Evolutionary conservation across 2,329 filamentous ascomycete genomes (phyloP), one percentile per base, ranked within the genome.

Genomic region (Tolypocladium album): DNA sequence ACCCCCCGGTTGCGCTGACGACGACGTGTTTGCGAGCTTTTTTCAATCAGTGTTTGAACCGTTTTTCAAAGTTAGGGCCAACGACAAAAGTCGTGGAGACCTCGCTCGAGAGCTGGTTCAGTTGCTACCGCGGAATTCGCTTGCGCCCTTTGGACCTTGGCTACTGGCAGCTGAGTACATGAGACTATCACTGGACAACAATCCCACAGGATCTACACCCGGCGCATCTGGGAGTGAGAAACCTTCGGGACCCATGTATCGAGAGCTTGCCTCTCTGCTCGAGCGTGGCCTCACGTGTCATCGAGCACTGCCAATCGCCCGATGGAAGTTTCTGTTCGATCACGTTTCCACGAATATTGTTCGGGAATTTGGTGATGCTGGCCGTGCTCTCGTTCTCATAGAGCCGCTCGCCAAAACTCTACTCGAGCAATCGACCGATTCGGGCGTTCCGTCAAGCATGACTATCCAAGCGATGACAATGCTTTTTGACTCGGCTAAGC

Each of bases 341-440:
- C 71, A 78, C 0, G 74, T 90, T 11, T 75, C 82, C 3, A 72
- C 78, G 11, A 81, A 83, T 58, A 82, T 87, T 8, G 80, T 78
- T 22, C 75, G 79, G 15, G 85, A 90, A 63, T 82, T 82, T 58
- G 89, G 90, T 3, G 85, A 90, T 62, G 82, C 83, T 20, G 87
- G 85, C 7, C 79, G 87, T 47, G 82, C 86, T 6, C 77, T 89
- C 57, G 81, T 83, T 31, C 79, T 91, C 1, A 77, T 92, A 45
- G 90, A 95, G 62, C 88, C 88, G 1, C 67, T 94, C 4, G 83
- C 89, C 0, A 86, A 83, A 64, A 67, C 72, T 1, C 64, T 88
- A 5, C 66, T 77, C 43, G 77, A 79, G 59, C 73, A 58, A 22
- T 57, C 58, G 9, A 59, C 61, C 24, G 62, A 61, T 39, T 61